phyloP scores from a whole-genome alignment of 2,329 filamentous ascomycete species.

The Fusarium verrucosum region DNA sequence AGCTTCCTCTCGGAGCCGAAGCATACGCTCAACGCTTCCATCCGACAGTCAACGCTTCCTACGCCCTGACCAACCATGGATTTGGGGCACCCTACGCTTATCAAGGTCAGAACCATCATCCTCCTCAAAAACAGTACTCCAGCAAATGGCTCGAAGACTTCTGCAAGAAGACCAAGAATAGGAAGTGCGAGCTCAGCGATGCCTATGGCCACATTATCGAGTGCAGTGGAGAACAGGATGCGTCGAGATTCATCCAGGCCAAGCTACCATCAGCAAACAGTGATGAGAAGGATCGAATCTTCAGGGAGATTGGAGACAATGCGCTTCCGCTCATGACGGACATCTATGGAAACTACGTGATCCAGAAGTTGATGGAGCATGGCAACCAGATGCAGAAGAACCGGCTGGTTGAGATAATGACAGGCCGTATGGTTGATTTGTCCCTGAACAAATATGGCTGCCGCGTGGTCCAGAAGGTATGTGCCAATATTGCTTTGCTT shows the following conservation, averaged over 20 bases:
- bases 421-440: conserved; percentile 79
- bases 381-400: conserved; percentile 95
- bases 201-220: conserved; percentile 90
- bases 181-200: conserved; percentile 84
- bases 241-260: conserved; percentile 93
- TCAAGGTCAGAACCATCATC: conserved; percentile 63
- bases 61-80: conserved; percentile 45
- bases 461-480: conserved; percentile 91
- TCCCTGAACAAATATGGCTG: conserved; percentile 93
- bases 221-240: conserved; percentile 95
- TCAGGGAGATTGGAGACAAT: conserved; percentile 86
- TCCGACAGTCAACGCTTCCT: conserved; percentile 23
- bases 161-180: conserved; percentile 68
- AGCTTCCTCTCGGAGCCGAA: conserved; percentile 50
- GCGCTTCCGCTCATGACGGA: conserved; percentile 91
- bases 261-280: conserved; percentile 93
- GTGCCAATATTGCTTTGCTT: conserved; percentile 20
- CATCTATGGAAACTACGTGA: conserved; percentile 97
- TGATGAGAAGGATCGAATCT: conserved; percentile 92
- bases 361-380: conserved; percentile 97
- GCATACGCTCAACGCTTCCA: conserved; percentile 51
- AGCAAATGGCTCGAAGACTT: background rate
- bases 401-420: conserved; percentile 85
- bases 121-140: conserved; percentile 50
- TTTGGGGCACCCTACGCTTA: conserved; percentile 48